Evolutionary conservation across 2,329 filamentous ascomycete species (phyloP), one percentile per base, ranked within the genome.

Genomic region (Fusarium torulosum): DNA sequence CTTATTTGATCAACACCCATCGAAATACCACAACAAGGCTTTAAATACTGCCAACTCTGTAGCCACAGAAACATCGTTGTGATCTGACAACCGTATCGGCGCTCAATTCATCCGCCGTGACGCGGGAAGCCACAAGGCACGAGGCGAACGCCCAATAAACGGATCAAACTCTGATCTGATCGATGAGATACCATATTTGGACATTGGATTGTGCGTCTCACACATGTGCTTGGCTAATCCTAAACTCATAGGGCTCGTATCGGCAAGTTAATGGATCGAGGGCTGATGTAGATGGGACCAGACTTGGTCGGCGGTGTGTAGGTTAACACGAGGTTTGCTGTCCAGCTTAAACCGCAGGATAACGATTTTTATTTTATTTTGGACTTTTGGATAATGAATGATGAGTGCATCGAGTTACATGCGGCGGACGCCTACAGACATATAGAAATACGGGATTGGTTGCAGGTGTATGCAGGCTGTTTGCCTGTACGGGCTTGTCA

Each of bases 241-340:
- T 20, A 37, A 25, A 33, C 37, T 40, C 41, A 37, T 68, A 68
- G 56, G 65, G 60, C 65, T 68, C 65, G 65, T 68, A 69, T 68
- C 60, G 51, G 65, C 60, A 53, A 54, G 53, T 37, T 54, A 33
- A 66, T 56, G 51, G 62, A 63, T 59, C 51, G 43, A 55, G 59
- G 58, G 29, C 43, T 51, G 43, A 63, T 64, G 60, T 53, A 63
- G 45, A 55, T 45, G 47, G 23, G 45, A 37, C 33, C 45, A 59
- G 56, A 46, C 57, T 55, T 53, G 62, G 57, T 66, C 47, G 41
- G 65, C 60, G 65, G 65, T 66, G 65, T 68, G 59, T 50, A 33
- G 33, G 27, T 40, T 51, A 68, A 69, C 65, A 65, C 59, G 59
- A 59, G 59, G 62, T 61, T 47, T 64, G 46, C 65, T 46, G 27